Percentiles rank a stretch among this genome's conserved stretches.
These are phyloP conservation scores for Lupinus albus DNA, from an alignment of 306 rosid genomes.

Conservation along the genomic window DNA sequence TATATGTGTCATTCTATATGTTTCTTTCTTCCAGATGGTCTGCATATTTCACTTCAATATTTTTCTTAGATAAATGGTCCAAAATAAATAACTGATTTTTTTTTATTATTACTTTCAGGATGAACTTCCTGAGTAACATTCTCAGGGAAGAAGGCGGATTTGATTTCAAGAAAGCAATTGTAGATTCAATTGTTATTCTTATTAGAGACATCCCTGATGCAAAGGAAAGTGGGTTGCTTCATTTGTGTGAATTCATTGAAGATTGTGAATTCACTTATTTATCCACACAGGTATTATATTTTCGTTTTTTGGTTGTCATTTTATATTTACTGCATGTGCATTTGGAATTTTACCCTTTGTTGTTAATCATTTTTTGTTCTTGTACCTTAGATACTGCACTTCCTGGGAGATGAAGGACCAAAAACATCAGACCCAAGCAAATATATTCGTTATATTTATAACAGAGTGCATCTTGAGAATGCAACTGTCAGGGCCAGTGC, in stretches of 20 bases:
- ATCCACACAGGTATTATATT: constrained; percentile 92
- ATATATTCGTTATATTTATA: constrained; percentile 89
- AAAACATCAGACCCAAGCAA: constrained; percentile 96
- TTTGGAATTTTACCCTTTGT: constrained; percentile 28
- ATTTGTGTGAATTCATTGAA: constrained; percentile 97
- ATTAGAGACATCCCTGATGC: constrained; percentile 96
- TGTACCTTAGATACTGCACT: constrained; percentile 79
- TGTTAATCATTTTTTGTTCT: constrained; percentile 32
- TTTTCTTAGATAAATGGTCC: too few species aligned
- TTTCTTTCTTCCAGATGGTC: constrained; percentile 9
- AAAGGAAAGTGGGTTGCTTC: constrained; percentile 94
- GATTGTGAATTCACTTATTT: constrained; percentile 98
- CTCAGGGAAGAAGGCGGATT: constrained; percentile 99
- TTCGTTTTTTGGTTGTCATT: constrained; percentile 29
- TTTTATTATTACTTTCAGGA: constrained; percentile 55
- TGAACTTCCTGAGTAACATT: constrained; percentile 96
- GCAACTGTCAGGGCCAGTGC: constrained; percentile 97
- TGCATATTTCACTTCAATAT: background rate
- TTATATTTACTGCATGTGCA: constrained; percentile 30
- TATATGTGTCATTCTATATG: constrained; percentile 37
- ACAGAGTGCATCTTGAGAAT: constrained; percentile 97
- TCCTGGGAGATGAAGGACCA: constrained; percentile 97
- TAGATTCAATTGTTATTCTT: constrained; percentile 95
- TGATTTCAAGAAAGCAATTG: constrained; percentile 96
- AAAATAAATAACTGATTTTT: constrained; percentile 22